Percentiles rank a stretch among this genome's conserved stretches.
Evolutionary conservation across 2,329 filamentous ascomycete genomes (phyloP).

Genomic region (Trichothecium sympodiale): DNA sequence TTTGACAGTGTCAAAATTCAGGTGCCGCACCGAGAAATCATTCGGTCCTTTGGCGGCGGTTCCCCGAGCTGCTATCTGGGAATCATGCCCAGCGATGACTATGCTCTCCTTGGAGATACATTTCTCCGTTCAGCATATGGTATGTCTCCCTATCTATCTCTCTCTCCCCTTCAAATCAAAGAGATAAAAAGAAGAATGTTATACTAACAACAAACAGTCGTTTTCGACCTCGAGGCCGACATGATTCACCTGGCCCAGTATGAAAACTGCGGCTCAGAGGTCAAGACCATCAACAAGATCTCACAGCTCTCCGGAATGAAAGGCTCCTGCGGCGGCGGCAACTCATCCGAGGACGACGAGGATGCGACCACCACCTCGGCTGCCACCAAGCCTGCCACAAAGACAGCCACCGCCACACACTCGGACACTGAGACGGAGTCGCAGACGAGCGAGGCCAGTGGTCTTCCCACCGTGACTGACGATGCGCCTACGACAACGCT

Average conservation of each 20-base stretch:
- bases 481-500: too few relatives aligned
- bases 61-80: slow-evolving; percentile 35
- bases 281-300: slow-evolving; percentile 8
- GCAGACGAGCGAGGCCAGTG: too few relatives aligned
- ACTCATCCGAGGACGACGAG: not conserved
- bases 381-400: not conserved
- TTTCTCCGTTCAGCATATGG: slow-evolving; percentile 42
- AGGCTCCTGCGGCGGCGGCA: slow-evolving; percentile 7
- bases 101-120: slow-evolving; percentile 41
- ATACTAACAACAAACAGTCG: slow-evolving; percentile 21
- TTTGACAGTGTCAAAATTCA: slow-evolving; percentile 36
- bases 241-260: slow-evolving; percentile 39
- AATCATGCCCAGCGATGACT: slow-evolving; percentile 33
- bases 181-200: not conserved
- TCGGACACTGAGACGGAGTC: too few relatives aligned
- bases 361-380: not conserved
- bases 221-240: slow-evolving; percentile 40
- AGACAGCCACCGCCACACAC: not conserved
- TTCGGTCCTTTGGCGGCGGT: slow-evolving; percentile 14
- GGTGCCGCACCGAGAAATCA: slow-evolving; percentile 38
- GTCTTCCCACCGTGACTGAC: too few relatives aligned
- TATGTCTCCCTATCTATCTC: slow-evolving; percentile 11
- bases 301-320: slow-evolving; percentile 7
- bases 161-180: not conserved
- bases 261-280: slow-evolving; percentile 30